Conservation (phyloP, 768 basidiomycete species). For the Tylopilus felleus region DNA sequence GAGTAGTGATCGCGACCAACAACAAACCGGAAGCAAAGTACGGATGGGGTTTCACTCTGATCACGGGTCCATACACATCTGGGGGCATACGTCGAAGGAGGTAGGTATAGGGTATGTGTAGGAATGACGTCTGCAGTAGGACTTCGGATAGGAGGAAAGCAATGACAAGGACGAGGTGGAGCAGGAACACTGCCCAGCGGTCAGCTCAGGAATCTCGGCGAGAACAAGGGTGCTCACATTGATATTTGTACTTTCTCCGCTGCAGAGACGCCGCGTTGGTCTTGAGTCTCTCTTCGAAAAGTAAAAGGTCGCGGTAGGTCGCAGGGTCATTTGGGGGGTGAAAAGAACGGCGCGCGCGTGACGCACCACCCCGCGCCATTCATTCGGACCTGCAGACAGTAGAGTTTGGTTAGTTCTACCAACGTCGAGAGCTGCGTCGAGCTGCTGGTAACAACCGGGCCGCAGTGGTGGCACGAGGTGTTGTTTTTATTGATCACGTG, state of each 20-base stretch:
- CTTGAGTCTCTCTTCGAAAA: constrained; percentile 97
- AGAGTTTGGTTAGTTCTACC: neutral
- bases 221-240: constrained; percentile 48
- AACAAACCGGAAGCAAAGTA: constrained; percentile 78
- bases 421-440: neutral
- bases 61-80: constrained; percentile 41
- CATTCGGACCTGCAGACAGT: constrained; percentile 2
- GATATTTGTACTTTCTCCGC: constrained; percentile 76
- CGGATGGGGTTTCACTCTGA: constrained; percentile 52
- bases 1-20: constrained; percentile 85
- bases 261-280: constrained; percentile 82
- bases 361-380: constrained; percentile 25
- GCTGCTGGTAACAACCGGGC: constrained; percentile 1
- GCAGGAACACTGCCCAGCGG: constrained; percentile 62
- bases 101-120: constrained; percentile 59
- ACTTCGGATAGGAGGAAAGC: constrained; percentile 74
- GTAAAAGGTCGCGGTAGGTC: constrained; percentile 82
- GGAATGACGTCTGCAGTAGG: constrained; percentile 62
- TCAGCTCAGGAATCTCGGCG: constrained; percentile 17
- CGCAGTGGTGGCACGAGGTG: neutral
- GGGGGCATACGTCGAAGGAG: constrained; percentile 50
- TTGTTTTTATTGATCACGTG: constrained; percentile 23
- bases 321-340: constrained; percentile 69
- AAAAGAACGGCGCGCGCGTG: constrained; percentile 37
- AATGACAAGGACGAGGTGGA: constrained; percentile 64